Conservation (phyloP, 306 rosid genomes). For the Castanea crenata region DNA sequence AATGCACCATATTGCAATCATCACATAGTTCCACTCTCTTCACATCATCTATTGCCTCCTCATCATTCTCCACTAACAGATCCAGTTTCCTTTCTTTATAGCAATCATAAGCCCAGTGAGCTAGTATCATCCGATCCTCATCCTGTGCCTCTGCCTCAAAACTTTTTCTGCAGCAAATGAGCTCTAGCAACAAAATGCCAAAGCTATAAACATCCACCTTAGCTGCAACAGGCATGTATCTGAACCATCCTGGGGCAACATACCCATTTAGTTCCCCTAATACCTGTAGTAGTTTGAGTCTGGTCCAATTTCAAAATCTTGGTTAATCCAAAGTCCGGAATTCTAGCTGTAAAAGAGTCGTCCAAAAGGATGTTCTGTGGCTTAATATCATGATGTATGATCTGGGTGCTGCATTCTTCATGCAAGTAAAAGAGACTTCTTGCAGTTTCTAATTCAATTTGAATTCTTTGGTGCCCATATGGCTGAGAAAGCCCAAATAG, state of each 20-base stretch:
- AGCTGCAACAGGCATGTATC: slow-evolving; percentile 20
- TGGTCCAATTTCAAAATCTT: slow-evolving; percentile 24
- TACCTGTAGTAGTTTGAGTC: background rate
- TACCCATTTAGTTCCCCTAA: slow-evolving; percentile 31
- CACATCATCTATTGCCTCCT: too few species aligned
- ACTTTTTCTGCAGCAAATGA: slow-evolving; percentile 31
- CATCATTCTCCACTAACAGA: too few species aligned
- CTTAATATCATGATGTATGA: slow-evolving; percentile 30
- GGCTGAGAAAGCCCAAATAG: slow-evolving; percentile 23
- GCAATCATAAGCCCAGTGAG: too few species aligned
- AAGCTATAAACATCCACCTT: slow-evolving; percentile 43
- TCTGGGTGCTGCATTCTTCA: slow-evolving; percentile 30
- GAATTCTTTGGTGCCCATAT: slow-evolving; percentile 22
- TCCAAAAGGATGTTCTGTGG: slow-evolving; percentile 40
- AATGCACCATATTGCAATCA: too few species aligned
- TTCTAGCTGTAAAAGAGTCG: slow-evolving; percentile 19
- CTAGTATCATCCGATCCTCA: background rate
- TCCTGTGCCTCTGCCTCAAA: background rate
- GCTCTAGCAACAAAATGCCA: slow-evolving; percentile 31
- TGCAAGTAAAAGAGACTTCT: slow-evolving; percentile 24
- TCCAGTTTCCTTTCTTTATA: too few species aligned
- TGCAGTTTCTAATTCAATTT: slow-evolving; percentile 21
- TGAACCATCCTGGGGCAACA: slow-evolving; percentile 32
- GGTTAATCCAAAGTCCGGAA: slow-evolving; percentile 31
- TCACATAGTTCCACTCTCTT: too few species aligned